Percentiles rank a stretch among this genome's conserved stretches.
These are phyloP conservation scores for Nothomitra cinnamomea DNA, from an alignment of 2,329 filamentous ascomycete genomes.

Conservation along the genomic window DNA sequence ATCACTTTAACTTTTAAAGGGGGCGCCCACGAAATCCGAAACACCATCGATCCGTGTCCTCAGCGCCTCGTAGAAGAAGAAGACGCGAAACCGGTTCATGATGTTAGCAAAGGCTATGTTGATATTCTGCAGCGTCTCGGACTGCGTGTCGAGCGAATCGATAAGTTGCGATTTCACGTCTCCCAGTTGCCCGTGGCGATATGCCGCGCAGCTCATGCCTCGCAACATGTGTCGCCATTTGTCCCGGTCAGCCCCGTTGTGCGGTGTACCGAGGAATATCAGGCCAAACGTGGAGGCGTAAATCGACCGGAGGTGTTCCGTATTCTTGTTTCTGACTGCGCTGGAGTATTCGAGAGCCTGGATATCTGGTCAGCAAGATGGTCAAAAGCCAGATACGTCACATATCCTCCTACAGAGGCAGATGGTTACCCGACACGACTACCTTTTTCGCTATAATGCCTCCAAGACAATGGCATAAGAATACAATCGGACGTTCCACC, in stretches of 20 bases:
- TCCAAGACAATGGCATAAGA: slow-evolving; percentile 57
- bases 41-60: slow-evolving; percentile 52
- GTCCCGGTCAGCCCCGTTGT: slow-evolving; percentile 52
- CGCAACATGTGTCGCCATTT: slow-evolving; percentile 51
- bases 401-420: no score
- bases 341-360: slow-evolving; percentile 46
- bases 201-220: slow-evolving; percentile 46
- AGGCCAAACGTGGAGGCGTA: slow-evolving; percentile 61
- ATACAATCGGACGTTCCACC: slow-evolving; percentile 50
- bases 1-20: neutral
- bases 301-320: no score
- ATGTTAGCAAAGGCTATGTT: slow-evolving; percentile 55
- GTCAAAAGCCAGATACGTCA: neutral
- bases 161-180: slow-evolving; percentile 46
- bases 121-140: slow-evolving; percentile 57
- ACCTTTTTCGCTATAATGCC: slow-evolving; percentile 53
- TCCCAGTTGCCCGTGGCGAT: slow-evolving; percentile 50
- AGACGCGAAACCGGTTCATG: slow-evolving; percentile 52
- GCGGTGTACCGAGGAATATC: slow-evolving; percentile 62
- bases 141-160: slow-evolving; percentile 53
- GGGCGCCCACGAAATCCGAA: slow-evolving; percentile 17
- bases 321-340: slow-evolving; percentile 39
- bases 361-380: neutral
- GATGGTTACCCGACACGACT: neutral
- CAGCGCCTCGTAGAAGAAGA: slow-evolving; percentile 60